Percentiles rank a stretch among this genome's conserved stretches.
Conservation (phyloP, 257 asterid genomes). For the Pogostemon cablin region DNA sequence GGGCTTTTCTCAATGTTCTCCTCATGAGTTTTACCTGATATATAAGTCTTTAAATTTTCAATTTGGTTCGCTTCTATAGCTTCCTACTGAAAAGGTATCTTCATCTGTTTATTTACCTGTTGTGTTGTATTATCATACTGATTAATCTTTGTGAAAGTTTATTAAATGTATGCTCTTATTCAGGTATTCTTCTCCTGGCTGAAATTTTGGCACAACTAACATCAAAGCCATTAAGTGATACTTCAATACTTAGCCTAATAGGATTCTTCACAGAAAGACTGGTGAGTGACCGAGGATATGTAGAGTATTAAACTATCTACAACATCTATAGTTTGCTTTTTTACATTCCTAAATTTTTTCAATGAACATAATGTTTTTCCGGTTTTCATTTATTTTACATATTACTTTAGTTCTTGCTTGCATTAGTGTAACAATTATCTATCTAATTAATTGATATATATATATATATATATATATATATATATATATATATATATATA, state of each 20-base stretch:
- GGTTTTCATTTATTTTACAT: conserved; percentile 17
- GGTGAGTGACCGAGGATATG: conserved; percentile 57
- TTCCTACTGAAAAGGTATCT: conserved; percentile 23
- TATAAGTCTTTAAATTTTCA: background rate
- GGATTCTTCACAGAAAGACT: conserved; percentile 85
- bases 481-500: background rate
- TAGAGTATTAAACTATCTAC: conserved; percentile 21
- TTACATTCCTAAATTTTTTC: conserved; percentile 19
- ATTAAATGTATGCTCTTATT: conserved; percentile 28
- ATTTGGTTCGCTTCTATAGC: background rate
- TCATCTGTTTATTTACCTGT: background rate
- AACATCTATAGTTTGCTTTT: background rate
- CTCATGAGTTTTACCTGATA: background rate
- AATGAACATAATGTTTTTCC: background rate
- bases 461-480: too few species aligned
- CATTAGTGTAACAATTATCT: conserved; percentile 6
- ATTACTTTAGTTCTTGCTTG: conserved; percentile 22
- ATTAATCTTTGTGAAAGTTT: conserved; percentile 24
- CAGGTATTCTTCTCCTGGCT: conserved; percentile 88
- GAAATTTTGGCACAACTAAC: conserved; percentile 62
- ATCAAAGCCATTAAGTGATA: conserved; percentile 55
- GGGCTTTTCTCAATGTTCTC: background rate
- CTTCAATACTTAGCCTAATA: conserved; percentile 71
- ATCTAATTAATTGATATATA: conserved; percentile 6
- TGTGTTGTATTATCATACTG: background rate